A percentile compares a stretch with the other conserved stretches of the same genome.
phyloP scores from a whole-genome alignment of 371 early-diverging fungal species.

The Lichtheimia ornata region DNA sequence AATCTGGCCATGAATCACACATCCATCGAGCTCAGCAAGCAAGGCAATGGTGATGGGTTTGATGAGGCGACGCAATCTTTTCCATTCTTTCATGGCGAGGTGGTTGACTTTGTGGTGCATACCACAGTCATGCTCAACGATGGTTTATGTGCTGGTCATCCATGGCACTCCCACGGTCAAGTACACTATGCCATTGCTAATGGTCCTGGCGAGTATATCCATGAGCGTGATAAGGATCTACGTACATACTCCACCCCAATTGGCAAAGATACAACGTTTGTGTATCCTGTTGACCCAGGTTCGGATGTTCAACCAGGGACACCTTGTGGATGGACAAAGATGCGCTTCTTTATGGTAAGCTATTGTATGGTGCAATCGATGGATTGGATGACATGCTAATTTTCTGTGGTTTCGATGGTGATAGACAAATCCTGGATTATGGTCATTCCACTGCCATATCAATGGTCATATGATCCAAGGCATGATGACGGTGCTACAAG shows the following conservation, averaged over 20 bases:
- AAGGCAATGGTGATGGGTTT: conserved; percentile 16
- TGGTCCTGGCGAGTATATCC: conserved; percentile 33
- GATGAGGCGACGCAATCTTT: conserved; percentile 22
- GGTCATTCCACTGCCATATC: conserved; percentile 57
- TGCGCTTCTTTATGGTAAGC: conserved; percentile 31
- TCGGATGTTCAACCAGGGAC: not conserved
- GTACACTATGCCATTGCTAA: conserved; percentile 37
- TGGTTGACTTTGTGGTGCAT: conserved; percentile 42
- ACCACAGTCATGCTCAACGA: conserved; percentile 6
- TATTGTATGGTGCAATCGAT: not conserved
- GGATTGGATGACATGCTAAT: not conserved
- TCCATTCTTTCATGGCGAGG: conserved; percentile 22
- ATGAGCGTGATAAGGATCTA: conserved; percentile 21
- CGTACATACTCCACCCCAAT: conserved; percentile 26
- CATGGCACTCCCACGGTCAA: conserved; percentile 50
- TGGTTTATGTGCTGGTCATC: conserved; percentile 32
- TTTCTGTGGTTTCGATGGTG: not conserved
- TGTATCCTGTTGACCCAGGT: conserved; percentile 17
- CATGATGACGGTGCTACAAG: conserved; percentile 43
- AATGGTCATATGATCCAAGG: conserved; percentile 57
- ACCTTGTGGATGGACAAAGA: conserved; percentile 42
- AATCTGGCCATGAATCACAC: conserved; percentile 16
- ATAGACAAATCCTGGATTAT: conserved; percentile 51
- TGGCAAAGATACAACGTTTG: conserved; percentile 32
- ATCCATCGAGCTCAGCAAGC: conserved; percentile 9